A percentile compares a stretch with the other conserved stretches of the same genome.
Conservation (phyloP, 441 rosid species). For the Pelargonium myrrhifolium region DNA sequence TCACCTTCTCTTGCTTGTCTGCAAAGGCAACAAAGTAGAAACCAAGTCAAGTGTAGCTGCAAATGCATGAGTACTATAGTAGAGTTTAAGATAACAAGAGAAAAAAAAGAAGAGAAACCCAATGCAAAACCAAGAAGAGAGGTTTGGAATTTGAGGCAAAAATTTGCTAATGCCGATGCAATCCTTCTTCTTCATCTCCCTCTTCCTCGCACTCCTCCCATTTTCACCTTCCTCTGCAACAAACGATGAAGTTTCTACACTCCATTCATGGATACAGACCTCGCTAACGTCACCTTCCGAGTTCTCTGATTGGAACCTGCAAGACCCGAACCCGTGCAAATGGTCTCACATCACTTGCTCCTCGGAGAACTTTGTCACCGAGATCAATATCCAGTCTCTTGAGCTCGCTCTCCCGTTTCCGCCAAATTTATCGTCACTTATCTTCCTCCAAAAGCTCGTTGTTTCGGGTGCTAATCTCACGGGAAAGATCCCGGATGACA, state of each 20-base stretch:
- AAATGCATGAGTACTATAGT: background rate
- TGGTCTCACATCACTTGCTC: slow-evolving; percentile 59
- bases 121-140: slow-evolving; percentile 48
- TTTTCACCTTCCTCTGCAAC: slow-evolving; percentile 28
- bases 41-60: slow-evolving; percentile 5
- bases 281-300: slow-evolving; percentile 32
- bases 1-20: slow-evolving; percentile 39
- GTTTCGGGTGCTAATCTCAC: slow-evolving; percentile 54
- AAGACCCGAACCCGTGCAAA: slow-evolving; percentile 51
- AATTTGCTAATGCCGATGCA: slow-evolving; percentile 42
- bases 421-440: slow-evolving; percentile 39
- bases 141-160: slow-evolving; percentile 53
- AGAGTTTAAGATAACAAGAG: slow-evolving; percentile 19
- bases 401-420: slow-evolving; percentile 51
- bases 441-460: slow-evolving; percentile 39
- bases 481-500: slow-evolving; percentile 36
- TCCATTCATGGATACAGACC: slow-evolving; percentile 52
- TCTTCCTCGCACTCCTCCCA: slow-evolving; percentile 25
- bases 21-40: slow-evolving; percentile 29
- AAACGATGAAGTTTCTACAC: slow-evolving; percentile 35
- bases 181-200: slow-evolving; percentile 23
- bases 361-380: slow-evolving; percentile 36
- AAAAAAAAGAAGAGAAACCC: background rate
- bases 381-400: slow-evolving; percentile 44
- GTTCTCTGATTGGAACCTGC: slow-evolving; percentile 46